Evolutionary conservation across 1,139 yeast species (phyloP).

Genomic region (Arxiozyma slooffiae): DNA sequence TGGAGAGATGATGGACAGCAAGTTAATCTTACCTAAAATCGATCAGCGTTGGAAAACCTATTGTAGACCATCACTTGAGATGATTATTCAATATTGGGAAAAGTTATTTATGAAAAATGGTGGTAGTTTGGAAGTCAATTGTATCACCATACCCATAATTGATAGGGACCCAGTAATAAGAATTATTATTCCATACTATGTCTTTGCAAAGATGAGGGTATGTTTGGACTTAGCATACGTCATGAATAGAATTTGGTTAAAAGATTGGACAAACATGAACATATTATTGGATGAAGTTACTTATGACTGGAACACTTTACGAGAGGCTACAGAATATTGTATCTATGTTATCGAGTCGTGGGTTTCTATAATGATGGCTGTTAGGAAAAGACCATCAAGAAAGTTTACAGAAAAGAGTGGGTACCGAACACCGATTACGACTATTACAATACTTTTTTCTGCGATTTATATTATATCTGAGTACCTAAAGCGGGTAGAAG

Average conservation of each 20-base stretch:
- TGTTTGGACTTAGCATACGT: constrained; percentile 52
- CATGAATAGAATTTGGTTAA: constrained; percentile 46
- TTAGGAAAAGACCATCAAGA: constrained; percentile 49
- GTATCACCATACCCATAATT: constrained; percentile 36
- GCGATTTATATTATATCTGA: constrained; percentile 53
- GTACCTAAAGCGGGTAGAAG: constrained; percentile 48
- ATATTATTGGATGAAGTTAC: constrained; percentile 34
- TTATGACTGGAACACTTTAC: constrained; percentile 40
- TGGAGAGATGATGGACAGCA: constrained; percentile 24
- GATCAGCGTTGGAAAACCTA: constrained; percentile 48
- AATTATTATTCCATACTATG: constrained; percentile 52
- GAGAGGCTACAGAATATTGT: constrained; percentile 50
- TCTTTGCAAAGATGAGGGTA: constrained; percentile 54
- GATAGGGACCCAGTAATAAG: constrained; percentile 47
- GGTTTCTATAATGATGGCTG: constrained; percentile 57
- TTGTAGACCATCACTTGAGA: constrained; percentile 46
- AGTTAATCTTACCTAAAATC: constrained; percentile 34
- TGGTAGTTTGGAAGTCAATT: constrained; percentile 48
- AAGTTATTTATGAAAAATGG: constrained; percentile 48
- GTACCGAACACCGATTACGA: constrained; percentile 59
- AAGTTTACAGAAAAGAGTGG: constrained; percentile 35
- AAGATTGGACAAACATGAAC: constrained; percentile 65
- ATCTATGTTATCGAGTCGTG: constrained; percentile 54
- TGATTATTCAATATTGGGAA: constrained; percentile 59
- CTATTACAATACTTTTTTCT: constrained; percentile 57